Percentiles rank a stretch among this genome's conserved stretches.
Conservation (phyloP, 2,329 filamentous ascomycete species). For the Magnaporthales sp. region DNA sequence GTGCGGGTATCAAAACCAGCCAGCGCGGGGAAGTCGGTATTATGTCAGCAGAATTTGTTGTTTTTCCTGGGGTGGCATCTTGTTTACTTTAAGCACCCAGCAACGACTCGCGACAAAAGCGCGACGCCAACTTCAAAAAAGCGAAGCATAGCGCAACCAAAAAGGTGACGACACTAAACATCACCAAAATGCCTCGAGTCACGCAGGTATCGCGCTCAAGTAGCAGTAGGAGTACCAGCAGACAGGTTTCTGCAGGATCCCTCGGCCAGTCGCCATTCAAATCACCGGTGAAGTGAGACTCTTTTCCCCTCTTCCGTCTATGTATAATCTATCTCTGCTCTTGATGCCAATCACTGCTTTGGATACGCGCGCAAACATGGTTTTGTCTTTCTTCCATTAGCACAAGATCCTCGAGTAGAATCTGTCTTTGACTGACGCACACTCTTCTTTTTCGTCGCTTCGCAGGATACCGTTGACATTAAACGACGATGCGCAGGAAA, state of each 20-base stretch:
- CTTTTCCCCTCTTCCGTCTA: background rate
- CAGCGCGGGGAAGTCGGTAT: background rate
- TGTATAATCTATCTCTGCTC: background rate
- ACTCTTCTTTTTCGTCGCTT: slow-evolving; percentile 1
- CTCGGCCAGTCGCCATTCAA: slow-evolving; percentile 44
- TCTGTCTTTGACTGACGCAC: slow-evolving; percentile 4
- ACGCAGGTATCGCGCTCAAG: slow-evolving; percentile 44
- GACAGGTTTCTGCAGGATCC: slow-evolving; percentile 35
- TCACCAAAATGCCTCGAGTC: slow-evolving; percentile 44
- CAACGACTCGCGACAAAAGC: slow-evolving; percentile 8
- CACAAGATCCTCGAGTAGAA: background rate
- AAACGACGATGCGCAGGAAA: slow-evolving; percentile 91
- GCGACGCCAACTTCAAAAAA: slow-evolving; percentile 7
- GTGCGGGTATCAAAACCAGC: background rate
- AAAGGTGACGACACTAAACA: slow-evolving; percentile 7
- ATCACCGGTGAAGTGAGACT: slow-evolving; percentile 46
- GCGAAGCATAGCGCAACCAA: background rate
- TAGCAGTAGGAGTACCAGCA: slow-evolving; percentile 25
- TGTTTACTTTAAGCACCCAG: slow-evolving; percentile 17
- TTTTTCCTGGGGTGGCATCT: slow-evolving; percentile 4
- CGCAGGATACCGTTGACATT: slow-evolving; percentile 65
- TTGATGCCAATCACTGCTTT: background rate
- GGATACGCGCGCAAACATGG: background rate
- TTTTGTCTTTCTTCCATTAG: background rate
- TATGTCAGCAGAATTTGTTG: background rate